phyloP scores from a whole-genome alignment of 2,329 filamentous ascomycete genomes.

The Alternaria postmessia region DNA sequence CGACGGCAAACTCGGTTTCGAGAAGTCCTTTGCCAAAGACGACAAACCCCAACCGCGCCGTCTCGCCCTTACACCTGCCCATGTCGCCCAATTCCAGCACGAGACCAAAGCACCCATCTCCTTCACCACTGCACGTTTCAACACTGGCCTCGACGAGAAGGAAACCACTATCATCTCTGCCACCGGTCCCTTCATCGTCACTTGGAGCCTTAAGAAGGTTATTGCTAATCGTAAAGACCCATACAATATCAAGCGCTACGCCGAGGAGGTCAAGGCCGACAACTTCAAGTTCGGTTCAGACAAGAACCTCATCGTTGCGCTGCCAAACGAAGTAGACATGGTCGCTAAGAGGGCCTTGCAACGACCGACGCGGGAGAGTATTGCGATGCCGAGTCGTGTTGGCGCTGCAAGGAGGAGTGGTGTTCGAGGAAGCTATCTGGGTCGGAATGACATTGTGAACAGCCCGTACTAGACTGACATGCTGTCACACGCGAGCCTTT shows the following conservation, averaged over 20 bases:
- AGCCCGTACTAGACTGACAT: slow-evolving; percentile 62
- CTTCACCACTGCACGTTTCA: slow-evolving; percentile 94
- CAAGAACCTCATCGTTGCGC: slow-evolving; percentile 96
- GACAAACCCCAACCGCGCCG: slow-evolving; percentile 92
- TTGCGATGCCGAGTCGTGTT: slow-evolving; percentile 68
- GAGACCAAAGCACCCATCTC: slow-evolving; percentile 86
- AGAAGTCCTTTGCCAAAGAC: slow-evolving; percentile 90
- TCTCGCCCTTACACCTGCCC: slow-evolving; percentile 84
- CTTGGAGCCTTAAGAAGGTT: slow-evolving; percentile 94
- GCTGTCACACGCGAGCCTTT: background rate
- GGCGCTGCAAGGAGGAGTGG: slow-evolving; percentile 49
- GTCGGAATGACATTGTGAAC: slow-evolving; percentile 84
- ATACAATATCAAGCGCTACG: slow-evolving; percentile 96
- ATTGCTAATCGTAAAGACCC: slow-evolving; percentile 81
- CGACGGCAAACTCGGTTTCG: slow-evolving; percentile 96
- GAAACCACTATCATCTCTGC: slow-evolving; percentile 98
- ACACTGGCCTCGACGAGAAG: slow-evolving; percentile 78
- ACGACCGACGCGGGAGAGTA: slow-evolving; percentile 91
- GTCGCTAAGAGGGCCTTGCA: slow-evolving; percentile 85
- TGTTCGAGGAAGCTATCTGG: slow-evolving; percentile 72
- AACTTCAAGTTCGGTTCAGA: slow-evolving; percentile 98
- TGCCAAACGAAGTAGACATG: slow-evolving; percentile 99
- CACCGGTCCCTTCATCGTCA: slow-evolving; percentile 94
- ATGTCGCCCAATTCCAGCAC: slow-evolving; percentile 96
- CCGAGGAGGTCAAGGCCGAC: slow-evolving; percentile 94